These are phyloP conservation scores for Coniochaeta sp. DNA, from an alignment of 2,329 filamentous ascomycete species.

Conservation along the genomic window DNA sequence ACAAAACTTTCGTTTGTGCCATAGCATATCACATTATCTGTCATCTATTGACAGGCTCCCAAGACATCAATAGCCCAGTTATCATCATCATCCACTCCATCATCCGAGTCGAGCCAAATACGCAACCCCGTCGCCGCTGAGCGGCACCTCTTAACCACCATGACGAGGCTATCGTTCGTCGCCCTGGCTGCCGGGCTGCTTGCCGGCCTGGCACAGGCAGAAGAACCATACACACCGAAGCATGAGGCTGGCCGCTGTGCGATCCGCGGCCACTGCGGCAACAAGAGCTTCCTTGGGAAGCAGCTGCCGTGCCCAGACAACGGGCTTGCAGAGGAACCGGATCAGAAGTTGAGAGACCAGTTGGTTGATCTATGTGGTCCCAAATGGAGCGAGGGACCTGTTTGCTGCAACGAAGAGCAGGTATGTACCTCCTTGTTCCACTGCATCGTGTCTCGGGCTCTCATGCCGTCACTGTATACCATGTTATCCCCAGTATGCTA, in stretches of 20 bases:
- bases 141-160: conserved; percentile 11
- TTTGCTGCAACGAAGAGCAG: conserved; percentile 82
- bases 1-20: background rate
- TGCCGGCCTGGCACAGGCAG: conserved; percentile 18
- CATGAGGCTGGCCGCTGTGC: conserved; percentile 87
- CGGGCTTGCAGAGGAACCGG: conserved; percentile 67
- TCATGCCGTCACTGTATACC: no score
- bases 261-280: conserved; percentile 85
- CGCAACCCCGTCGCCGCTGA: background rate
- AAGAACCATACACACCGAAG: conserved; percentile 41
- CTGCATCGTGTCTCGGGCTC: no score
- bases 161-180: conserved; percentile 30
- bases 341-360: conserved; percentile 64
- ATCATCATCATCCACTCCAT: background rate
- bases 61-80: no score
- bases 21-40: background rate
- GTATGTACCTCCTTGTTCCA: conserved; percentile 30
- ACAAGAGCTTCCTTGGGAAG: conserved; percentile 82
- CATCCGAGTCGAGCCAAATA: background rate
- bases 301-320: conserved; percentile 93
- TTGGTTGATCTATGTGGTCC: conserved; percentile 79
- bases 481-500: background rate
- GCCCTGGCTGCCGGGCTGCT: conserved; percentile 26
- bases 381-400: conserved; percentile 75
- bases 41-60: background rate